Base-by-base conservation (phyloP, 2,329 filamentous ascomycete species). In the Aureobasidium uvarum region DNA sequence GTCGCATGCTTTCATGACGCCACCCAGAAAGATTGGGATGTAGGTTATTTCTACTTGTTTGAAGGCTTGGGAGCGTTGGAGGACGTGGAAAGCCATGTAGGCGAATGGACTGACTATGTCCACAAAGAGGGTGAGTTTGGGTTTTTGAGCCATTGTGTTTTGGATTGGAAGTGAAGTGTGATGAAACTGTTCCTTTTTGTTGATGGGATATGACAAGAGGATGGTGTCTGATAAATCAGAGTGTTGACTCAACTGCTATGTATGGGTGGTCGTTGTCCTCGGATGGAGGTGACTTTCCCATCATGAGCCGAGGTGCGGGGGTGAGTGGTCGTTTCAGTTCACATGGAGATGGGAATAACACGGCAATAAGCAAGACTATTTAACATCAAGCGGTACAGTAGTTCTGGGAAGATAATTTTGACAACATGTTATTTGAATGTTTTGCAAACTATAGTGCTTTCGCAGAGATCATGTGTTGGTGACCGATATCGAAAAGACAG, bases 81-180 rank as follows among this genome's bases (percentile, higher is more conserved):
- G 72, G 39, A 85, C 74, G 70, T 84, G 81, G 72, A 85, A 87
- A 2, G 82, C 85, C 65, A 86, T 77, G 69, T 87, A 87, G 0
- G 79, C 83, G 73, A 88, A 87, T 0, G 85, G 85, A 67, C 81
- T 84, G 28, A 88, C 79, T 13, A 85, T 78, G 75, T 87, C 85
- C 52, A 87, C 73, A 69, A 84, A 87, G 16, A 87, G 75, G 0
- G 81, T 85, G 62, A 87, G 78, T 70, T 81, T 81, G 4, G 81
- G 78, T 51, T 36, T 52, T 11, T 54, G 60, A 20, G 60, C 28
- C 60, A 63, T 62, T 10, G 20, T 31, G n/a, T 54, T 18, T 13
- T 5, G 50, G 8, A n/a, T 6, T 7, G 23, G 23, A n/a, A 10
- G 20, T 5, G 18, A 18, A 20, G 5, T 43, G 33, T n/a, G 16